Conservation (phyloP, 345 rosid species). For the Euphorbia tirucalli region DNA sequence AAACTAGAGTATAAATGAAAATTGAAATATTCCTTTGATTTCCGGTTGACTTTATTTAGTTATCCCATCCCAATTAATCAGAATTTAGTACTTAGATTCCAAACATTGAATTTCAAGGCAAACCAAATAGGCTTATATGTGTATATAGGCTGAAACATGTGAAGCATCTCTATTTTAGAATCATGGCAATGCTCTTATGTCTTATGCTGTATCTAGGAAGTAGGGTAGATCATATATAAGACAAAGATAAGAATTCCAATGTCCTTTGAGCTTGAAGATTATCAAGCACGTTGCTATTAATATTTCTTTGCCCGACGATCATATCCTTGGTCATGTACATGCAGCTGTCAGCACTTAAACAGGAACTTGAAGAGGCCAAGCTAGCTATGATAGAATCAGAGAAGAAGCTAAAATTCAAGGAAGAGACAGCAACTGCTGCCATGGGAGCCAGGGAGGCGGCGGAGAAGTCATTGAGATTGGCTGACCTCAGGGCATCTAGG, state of each 20-base stretch:
- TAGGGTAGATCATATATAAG: neutral
- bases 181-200: neutral
- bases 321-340: constrained; percentile 17
- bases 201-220: neutral
- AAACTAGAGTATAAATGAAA: neutral
- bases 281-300: neutral
- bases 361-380: constrained; percentile 87
- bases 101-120: neutral
- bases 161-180: neutral
- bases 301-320: neutral
- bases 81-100: neutral
- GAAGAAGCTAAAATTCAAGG: constrained; percentile 90
- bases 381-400: constrained; percentile 68
- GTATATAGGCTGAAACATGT: neutral
- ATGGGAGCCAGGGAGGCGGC: constrained; percentile 99
- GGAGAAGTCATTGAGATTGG: constrained; percentile 82
- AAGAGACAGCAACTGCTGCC: constrained; percentile 93
- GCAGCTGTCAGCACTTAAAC: constrained; percentile 64
- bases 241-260: neutral
- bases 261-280: neutral
- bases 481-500: constrained; percentile 82
- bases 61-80: neutral
- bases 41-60: neutral
- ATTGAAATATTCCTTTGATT: neutral
- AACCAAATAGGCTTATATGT: neutral